Conservation (phyloP, 1,139 yeast genomes). For the Schwanniomyces etchellsii region DNA sequence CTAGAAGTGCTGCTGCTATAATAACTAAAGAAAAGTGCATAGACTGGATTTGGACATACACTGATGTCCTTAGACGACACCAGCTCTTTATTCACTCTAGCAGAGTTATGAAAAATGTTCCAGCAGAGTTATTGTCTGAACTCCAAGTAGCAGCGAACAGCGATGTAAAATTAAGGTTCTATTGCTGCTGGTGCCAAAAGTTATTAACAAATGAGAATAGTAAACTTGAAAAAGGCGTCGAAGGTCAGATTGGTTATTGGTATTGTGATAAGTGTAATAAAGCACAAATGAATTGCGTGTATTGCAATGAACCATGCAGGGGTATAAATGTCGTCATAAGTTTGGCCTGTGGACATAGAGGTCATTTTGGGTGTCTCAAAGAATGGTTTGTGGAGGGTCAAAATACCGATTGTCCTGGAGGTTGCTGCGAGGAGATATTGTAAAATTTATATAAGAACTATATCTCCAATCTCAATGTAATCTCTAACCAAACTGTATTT, state of each 20-base stretch:
- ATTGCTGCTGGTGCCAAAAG: constrained; percentile 64
- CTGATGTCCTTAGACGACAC: constrained; percentile 50
- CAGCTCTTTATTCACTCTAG: constrained; percentile 55
- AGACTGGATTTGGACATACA: constrained; percentile 56
- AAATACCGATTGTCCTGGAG: constrained; percentile 76
- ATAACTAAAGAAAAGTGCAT: constrained; percentile 23
- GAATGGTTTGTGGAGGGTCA: constrained; percentile 69
- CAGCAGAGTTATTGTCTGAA: constrained; percentile 27
- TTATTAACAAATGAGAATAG: constrained; percentile 61
- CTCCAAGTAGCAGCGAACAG: constrained; percentile 44
- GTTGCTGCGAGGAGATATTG: constrained; percentile 38
- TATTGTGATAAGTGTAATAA: constrained; percentile 70
- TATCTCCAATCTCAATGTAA: constrained; percentile 37
- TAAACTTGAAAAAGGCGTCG: constrained; percentile 27
- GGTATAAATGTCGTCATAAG: constrained; percentile 64
- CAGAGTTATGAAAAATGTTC: constrained; percentile 46
- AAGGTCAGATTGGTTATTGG: constrained; percentile 62
- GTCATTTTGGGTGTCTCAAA: constrained; percentile 75
- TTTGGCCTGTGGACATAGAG: constrained; percentile 79
- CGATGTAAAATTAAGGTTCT: constrained; percentile 55
- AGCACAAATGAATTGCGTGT: constrained; percentile 64
- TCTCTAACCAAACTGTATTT: constrained; percentile 52
- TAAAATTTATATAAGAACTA: constrained; percentile 29
- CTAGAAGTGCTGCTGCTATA: constrained; percentile 6
- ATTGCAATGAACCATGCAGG: constrained; percentile 73